Evolutionary conservation across 108 stramenopile species (phyloP).

Genomic region (Epipyxis sp.): DNA sequence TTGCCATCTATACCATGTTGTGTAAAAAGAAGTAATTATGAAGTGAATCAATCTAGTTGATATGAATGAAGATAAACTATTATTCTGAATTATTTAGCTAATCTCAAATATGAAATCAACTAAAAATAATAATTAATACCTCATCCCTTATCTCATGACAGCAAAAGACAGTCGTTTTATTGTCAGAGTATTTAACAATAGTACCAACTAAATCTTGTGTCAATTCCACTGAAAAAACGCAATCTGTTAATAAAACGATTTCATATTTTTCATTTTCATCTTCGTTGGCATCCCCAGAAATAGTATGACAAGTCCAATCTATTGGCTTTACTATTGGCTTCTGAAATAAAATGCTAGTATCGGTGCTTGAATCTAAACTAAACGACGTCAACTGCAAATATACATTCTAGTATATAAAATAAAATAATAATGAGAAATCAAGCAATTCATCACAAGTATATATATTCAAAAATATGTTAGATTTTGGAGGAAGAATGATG

Average conservation of each 20-base stretch:
- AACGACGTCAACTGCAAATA: too few relatives aligned
- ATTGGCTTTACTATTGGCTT: not conserved
- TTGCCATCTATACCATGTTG: not conserved
- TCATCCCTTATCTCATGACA: constrained; percentile 23
- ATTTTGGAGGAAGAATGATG: too few relatives aligned
- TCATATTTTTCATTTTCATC: not conserved
- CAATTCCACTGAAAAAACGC: not conserved
- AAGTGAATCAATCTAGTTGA: too few relatives aligned
- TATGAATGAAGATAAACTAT: too few relatives aligned
- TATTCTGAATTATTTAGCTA: too few relatives aligned
- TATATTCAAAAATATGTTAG: too few relatives aligned
- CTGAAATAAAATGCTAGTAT: too few relatives aligned
- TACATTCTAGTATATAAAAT: too few relatives aligned
- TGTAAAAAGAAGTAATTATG: too few relatives aligned
- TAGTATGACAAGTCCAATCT: constrained; percentile 9
- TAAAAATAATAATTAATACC: not conserved
- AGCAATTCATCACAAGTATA: too few relatives aligned
- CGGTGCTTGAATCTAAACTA: too few relatives aligned
- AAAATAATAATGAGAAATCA: too few relatives aligned
- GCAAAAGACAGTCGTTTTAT: constrained; percentile 3
- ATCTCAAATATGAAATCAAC: not conserved
- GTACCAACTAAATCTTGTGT: not conserved
- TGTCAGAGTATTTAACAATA: not conserved
- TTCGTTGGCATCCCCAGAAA: not conserved
- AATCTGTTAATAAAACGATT: not conserved